phyloP scores from a whole-genome alignment of 139 green algal species.

The Picochlorum costavermella region DNA sequence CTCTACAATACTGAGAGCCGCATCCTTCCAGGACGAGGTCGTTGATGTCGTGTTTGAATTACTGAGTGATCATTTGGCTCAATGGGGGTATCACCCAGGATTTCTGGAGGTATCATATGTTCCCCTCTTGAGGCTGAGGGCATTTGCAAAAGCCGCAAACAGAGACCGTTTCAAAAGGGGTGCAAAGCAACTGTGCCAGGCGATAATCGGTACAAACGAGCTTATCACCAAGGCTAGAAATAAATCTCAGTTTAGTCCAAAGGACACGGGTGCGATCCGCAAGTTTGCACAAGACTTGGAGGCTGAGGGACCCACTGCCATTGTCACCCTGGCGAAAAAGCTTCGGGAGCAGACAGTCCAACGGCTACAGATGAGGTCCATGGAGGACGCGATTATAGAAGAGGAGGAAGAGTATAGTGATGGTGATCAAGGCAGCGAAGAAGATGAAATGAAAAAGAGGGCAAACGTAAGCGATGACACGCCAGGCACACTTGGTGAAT shows the following conservation, averaged over 20 bases:
- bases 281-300: slow-evolving; percentile 40
- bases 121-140: slow-evolving; percentile 48
- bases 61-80: slow-evolving; percentile 66
- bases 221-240: slow-evolving; percentile 58
- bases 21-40: slow-evolving; percentile 73
- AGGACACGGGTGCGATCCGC: slow-evolving; percentile 45
- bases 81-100: slow-evolving; percentile 64
- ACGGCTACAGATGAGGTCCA: slow-evolving; percentile 10
- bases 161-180: slow-evolving; percentile 68
- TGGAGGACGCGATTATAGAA: slow-evolving; percentile 9
- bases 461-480: background rate
- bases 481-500: background rate
- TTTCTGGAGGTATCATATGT: slow-evolving; percentile 87
- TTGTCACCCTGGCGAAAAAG: slow-evolving; percentile 40
- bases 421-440: background rate
- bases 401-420: background rate
- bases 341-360: slow-evolving; percentile 37
- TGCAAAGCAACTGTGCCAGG: slow-evolving; percentile 39
- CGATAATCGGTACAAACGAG: slow-evolving; percentile 47
- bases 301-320: slow-evolving; percentile 32
- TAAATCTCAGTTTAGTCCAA: slow-evolving; percentile 62
- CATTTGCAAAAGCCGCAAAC: slow-evolving; percentile 63
- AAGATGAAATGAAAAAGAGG: slow-evolving; percentile 2
- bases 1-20: slow-evolving; percentile 38
- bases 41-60: slow-evolving; percentile 67